Percentiles rank a stretch among this genome's conserved stretches.
phyloP scores from a whole-genome alignment of 164 flowering plant species.

The Sextonia rubra region DNA sequence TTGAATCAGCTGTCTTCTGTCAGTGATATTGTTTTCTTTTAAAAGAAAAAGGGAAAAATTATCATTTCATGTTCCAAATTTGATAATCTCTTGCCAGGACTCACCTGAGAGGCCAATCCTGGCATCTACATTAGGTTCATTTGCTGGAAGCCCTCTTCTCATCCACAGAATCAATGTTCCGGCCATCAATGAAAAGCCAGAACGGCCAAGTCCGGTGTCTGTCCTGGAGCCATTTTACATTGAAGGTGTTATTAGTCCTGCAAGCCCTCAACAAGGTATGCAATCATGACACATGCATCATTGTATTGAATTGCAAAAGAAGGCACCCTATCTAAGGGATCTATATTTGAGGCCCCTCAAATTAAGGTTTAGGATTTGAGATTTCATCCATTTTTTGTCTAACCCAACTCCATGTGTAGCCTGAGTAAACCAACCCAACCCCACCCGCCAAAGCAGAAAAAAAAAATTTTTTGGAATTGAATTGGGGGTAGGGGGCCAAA shows the following conservation, averaged over 20 bases:
- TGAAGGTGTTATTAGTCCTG: slow-evolving; percentile 69
- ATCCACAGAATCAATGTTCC: slow-evolving; percentile 26
- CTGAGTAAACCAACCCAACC: no score
- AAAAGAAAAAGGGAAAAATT: neutral
- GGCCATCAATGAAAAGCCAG: slow-evolving; percentile 27
- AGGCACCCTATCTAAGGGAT: no score
- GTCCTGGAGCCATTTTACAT: slow-evolving; percentile 69
- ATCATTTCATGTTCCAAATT: slow-evolving; percentile 1
- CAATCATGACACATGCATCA: neutral
- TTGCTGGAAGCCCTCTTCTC: slow-evolving; percentile 27
- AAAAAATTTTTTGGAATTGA: no score
- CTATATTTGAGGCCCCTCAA: no score
- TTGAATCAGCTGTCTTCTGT: neutral
- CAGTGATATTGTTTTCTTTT: neutral
- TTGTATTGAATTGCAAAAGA: no score
- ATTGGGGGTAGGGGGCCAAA: no score
- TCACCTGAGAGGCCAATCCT: slow-evolving; percentile 16
- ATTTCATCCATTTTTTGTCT: no score
- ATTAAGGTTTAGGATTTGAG: no score
- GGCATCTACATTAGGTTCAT: slow-evolving; percentile 24
- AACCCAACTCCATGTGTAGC: no score
- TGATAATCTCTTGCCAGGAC: slow-evolving; percentile 29
- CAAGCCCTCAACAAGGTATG: slow-evolving; percentile 47
- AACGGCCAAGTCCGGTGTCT: slow-evolving; percentile 79
- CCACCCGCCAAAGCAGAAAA: no score